These are phyloP conservation scores for Grosmannia penicillata DNA, from an alignment of 2,329 filamentous ascomycete species.

Conservation along the genomic window DNA sequence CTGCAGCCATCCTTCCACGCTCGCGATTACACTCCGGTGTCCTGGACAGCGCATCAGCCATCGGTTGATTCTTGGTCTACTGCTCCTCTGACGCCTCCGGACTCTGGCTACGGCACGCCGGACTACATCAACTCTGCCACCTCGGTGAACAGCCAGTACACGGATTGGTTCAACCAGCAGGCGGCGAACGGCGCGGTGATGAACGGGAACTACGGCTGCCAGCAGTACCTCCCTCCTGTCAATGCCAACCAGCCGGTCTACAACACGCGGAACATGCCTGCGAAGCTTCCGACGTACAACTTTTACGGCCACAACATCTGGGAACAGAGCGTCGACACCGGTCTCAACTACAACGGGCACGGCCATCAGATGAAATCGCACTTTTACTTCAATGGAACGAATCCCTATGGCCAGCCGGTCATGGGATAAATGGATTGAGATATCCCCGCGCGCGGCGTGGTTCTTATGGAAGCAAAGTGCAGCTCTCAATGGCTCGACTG, in stretches of 20 bases:
- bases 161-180: conserved; percentile 39
- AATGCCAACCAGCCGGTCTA: conserved; percentile 21
- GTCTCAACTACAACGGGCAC: conserved; percentile 29
- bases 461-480: no score
- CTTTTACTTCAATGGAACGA: conserved; percentile 29
- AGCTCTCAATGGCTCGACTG: no score
- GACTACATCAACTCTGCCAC: conserved; percentile 42
- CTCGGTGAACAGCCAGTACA: conserved; percentile 38
- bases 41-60: conserved; percentile 23
- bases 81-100: conserved; percentile 41
- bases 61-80: conserved; percentile 22
- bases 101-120: conserved; percentile 47
- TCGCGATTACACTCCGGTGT: conserved; percentile 29
- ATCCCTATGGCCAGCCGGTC: conserved; percentile 38
- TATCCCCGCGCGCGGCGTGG: no score
- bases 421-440: conserved; percentile 25
- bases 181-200: conserved; percentile 22
- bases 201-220: conserved; percentile 16
- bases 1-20: conserved; percentile 23
- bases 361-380: conserved; percentile 26
- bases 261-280: conserved; percentile 25
- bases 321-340: conserved; percentile 33
- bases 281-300: conserved; percentile 25
- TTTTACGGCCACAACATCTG: conserved; percentile 31
- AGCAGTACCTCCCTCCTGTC: conserved; percentile 1